phyloP scores from a whole-genome alignment of 345 rosid genomes.

The Eutrema yunnanense region DNA sequence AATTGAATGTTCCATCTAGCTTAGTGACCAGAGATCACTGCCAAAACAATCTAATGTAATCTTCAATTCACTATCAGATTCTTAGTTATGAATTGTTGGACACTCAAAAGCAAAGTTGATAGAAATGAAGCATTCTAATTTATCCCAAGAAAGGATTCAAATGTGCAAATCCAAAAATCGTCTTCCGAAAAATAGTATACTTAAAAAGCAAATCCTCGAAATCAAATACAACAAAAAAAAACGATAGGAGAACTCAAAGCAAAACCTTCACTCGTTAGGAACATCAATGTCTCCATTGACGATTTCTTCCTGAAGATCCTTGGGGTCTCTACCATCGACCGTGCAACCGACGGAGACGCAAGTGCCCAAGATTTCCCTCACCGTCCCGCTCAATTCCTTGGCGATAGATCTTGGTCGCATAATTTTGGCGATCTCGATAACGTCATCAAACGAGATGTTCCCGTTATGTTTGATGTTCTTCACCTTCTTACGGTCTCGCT shows the following conservation, averaged over 20 bases:
- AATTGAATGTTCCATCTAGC: not conserved
- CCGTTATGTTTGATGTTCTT: constrained; percentile 44
- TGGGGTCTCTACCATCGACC: constrained; percentile 53
- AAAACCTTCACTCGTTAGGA: constrained; percentile 34
- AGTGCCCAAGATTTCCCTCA: constrained; percentile 57
- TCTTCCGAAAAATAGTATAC: constrained; percentile 4
- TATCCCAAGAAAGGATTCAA: not conserved
- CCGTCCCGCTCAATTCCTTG: constrained; percentile 48
- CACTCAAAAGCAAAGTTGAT: not conserved
- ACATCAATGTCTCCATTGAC: constrained; percentile 44
- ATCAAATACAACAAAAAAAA: not conserved
- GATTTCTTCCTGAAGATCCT: constrained; percentile 51
- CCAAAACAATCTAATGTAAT: no score
- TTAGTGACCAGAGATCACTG: not conserved
- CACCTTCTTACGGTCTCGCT: constrained; percentile 50
- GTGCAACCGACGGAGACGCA: constrained; percentile 64
- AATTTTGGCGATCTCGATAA: constrained; percentile 47
- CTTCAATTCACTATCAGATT: not conserved
- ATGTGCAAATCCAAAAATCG: constrained; percentile 11
- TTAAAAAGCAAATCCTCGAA: constrained; percentile 11
- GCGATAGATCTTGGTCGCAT: constrained; percentile 56
- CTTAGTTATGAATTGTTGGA: not conserved
- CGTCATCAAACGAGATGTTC: constrained; percentile 48
- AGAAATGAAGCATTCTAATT: not conserved
- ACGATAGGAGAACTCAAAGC: not conserved